Conservation (phyloP, 169 alveolate species). For the Amoebophrya sp. region DNA sequence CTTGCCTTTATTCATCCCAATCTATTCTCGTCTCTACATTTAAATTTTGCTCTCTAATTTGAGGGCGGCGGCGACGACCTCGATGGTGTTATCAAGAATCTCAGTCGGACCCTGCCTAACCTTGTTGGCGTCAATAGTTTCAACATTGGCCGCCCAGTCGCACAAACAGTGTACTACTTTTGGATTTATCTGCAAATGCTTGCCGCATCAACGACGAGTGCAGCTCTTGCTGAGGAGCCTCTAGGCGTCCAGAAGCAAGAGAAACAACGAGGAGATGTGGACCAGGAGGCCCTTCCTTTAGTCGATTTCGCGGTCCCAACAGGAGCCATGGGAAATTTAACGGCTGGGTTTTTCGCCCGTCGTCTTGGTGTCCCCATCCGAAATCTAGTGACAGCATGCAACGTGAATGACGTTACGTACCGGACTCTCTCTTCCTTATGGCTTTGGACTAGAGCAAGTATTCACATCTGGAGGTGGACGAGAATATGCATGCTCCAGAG, state of each 20-base stretch:
- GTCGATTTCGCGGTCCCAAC: not conserved
- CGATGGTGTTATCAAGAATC: not conserved
- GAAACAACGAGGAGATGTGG: no score
- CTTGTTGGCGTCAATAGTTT: not conserved
- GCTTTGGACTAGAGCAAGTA: not conserved
- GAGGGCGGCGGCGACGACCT: constrained; percentile 12
- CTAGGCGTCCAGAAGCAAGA: no score
- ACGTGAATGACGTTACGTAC: not conserved
- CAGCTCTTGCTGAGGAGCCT: no score
- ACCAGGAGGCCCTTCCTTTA: not conserved
- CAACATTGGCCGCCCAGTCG: not conserved
- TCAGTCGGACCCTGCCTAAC: not conserved
- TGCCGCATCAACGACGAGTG: not conserved
- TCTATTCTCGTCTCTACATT: no score
- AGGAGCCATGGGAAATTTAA: not conserved
- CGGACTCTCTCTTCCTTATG: not conserved
- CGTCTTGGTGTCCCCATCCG: not conserved
- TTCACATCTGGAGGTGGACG: not conserved
- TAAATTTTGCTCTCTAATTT: not conserved
- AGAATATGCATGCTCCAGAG: not conserved
- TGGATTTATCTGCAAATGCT: not conserved
- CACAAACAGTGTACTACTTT: not conserved
- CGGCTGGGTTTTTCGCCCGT: not conserved
- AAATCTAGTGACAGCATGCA: not conserved
- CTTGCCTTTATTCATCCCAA: no score